Evolutionary conservation across 768 basidiomycete genomes (phyloP).

Genomic region (Ramaria sp.): DNA sequence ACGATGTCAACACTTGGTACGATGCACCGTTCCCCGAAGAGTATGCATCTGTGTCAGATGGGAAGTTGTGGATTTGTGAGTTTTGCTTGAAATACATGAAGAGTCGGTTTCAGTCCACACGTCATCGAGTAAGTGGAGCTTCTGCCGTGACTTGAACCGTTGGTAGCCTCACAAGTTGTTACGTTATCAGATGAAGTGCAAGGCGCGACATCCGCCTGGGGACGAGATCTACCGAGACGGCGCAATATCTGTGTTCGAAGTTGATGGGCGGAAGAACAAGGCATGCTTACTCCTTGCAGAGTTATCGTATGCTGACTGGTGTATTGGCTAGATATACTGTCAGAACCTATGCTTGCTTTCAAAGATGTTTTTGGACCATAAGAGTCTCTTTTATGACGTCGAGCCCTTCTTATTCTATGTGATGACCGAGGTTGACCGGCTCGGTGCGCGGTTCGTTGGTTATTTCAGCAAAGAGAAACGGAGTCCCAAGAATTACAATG

Average conservation of each 20-base stretch:
- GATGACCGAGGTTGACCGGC: conserved; percentile 83
- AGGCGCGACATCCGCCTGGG: conserved; percentile 88
- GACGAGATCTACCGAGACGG: conserved; percentile 97
- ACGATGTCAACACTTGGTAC: conserved; percentile 96
- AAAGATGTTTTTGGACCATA: conserved; percentile 99
- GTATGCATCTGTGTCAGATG: conserved; percentile 85
- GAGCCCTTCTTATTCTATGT: conserved; percentile 99
- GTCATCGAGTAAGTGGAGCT: conserved; percentile 66
- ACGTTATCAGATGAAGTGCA: conserved; percentile 75
- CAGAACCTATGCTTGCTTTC: conserved; percentile 96
- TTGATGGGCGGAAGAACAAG: conserved; percentile 97
- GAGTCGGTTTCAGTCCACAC: conserved; percentile 71
- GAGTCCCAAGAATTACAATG: conserved; percentile 91
- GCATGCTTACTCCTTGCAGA: conserved; percentile 23
- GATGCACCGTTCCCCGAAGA: conserved; percentile 99
- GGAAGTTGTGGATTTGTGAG: conserved; percentile 92
- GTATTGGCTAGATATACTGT: conserved; percentile 72
- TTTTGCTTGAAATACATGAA: conserved; percentile 98
- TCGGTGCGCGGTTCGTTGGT: conserved; percentile 89
- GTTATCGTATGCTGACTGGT: background rate
- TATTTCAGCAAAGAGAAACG: conserved; percentile 99
- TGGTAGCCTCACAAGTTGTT: background rate
- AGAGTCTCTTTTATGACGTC: conserved; percentile 97
- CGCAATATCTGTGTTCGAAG: conserved; percentile 84
- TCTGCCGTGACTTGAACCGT: background rate